Base-by-base conservation (phyloP, 805 yeast species). In the Kurtzmaniella cleridarum region DNA sequence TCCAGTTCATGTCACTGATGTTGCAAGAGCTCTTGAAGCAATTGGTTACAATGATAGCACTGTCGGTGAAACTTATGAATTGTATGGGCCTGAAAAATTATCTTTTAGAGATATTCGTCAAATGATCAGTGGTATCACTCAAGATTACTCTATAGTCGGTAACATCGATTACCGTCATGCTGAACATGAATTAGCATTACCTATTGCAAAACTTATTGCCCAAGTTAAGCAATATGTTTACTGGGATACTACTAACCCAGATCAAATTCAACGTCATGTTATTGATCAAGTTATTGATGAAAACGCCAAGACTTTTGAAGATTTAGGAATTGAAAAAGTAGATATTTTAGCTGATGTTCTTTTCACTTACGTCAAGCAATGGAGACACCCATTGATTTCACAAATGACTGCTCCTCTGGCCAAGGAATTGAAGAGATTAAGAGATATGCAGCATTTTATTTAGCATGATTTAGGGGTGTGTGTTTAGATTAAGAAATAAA, bases 21-120 rank as follows among this genome's bases (percentile, higher is more conserved):
- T 86, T 41, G 91, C 93, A 16, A 67, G 74, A 46, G 95, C 85
- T 3, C 69, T 87, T 49, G 93, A 84, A 66, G 73, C 69, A 49
- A 84, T 87, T 49, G 90, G 86, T 8, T 86, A 66, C 58, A 90
- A 87, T 57, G 95, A 87, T 60, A 67, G 85, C 38, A 86, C 95
- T 15, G 71, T 72, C 11, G 95, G 95, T 44, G 74, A 83, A 61
- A 72, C 81, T 36, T 87, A 63, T 60, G 95, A 87, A 64, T 72
- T 87, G 46, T 69, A 64, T 52, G 95, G 95, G 10, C 75, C 80
- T n/a, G 84, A 84, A 59, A 68, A 71, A 51, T 76, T 78, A 59
- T 57, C 81, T 9, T 71, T 73, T 52, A 60, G 62, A 42, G 85
- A 85, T 57, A 73, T 87, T 45, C 75, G 88, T 62, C 81, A 78